Base-by-base conservation (phyloP, 805 yeast species). In the Wickerhamomyces chaumierensis region DNA sequence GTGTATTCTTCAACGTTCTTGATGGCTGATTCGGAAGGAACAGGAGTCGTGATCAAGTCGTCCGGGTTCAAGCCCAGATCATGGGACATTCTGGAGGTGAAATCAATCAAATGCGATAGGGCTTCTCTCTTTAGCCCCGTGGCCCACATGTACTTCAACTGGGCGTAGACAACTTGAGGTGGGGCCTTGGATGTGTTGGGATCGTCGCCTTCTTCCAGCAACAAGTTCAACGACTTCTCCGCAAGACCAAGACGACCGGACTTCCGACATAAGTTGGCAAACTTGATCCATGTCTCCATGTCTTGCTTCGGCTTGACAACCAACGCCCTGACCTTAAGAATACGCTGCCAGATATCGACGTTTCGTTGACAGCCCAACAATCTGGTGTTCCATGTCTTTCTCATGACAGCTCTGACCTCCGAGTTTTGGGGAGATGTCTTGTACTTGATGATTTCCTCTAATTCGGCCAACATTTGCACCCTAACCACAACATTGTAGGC, bases 321-420 rank as follows among this genome's bases (percentile, higher is more conserved):
- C 35, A 92, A 67, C 0, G 96, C 90, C 40, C 98, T 71, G 2
- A 90, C 95, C 56, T 88, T 84, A 43, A 92, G 69, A 76, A 92
- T 80, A 53, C 96, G 69, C 57, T 90, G 96, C 98, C 99, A 92
- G n/a, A 88, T 87, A 61, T 92, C 99, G 37, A 92, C 97, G 61
- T 92, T 92, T 49, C 92, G 72, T 61, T 92, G 98, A 54, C 96
- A 87, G 2, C 97, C 97, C 43, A 85, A 63, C 37, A 92, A 65
- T 51, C 99, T 73, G 37, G 84, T 83, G 53, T 84, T 86, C 98
- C 98, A 94, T 0, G 97, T 90, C 48, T 80, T 77, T 48, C 95
- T 71, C 71, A 92, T 80, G 14, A 77, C 75, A 7, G 68, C 72
- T 47, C 92, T 74, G 49, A 80, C 81, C 35, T 81, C 94, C 0